These are phyloP conservation scores for Stenogyne calaminthoides DNA, from an alignment of 305 asterid genomes.

Conservation along the genomic window DNA sequence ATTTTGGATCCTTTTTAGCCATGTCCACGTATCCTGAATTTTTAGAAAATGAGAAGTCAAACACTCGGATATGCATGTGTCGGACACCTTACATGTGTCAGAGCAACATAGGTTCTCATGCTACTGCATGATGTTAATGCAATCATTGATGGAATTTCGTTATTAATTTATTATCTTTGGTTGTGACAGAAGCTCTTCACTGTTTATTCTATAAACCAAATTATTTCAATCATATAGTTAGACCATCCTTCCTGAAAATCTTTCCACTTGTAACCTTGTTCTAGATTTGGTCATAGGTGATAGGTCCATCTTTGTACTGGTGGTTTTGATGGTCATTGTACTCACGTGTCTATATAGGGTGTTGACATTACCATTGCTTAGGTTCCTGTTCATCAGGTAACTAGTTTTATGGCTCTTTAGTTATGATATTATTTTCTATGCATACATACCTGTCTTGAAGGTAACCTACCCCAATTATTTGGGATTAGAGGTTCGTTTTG, in stretches of 20 bases:
- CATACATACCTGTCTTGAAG: background rate
- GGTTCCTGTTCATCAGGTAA: constrained; percentile 1
- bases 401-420: background rate
- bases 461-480: too few species aligned
- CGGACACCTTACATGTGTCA: background rate
- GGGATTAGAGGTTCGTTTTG: too few species aligned
- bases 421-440: background rate
- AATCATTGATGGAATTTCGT: background rate
- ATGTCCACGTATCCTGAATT: background rate
- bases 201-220: background rate
- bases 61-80: background rate
- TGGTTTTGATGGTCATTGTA: background rate
- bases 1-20: background rate
- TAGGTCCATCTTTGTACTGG: background rate
- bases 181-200: background rate
- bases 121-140: background rate
- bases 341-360: background rate
- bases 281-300: background rate
- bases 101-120: background rate
- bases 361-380: constrained; percentile 1
- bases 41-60: background rate
- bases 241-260: background rate
- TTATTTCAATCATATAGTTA: background rate
- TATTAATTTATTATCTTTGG: background rate
- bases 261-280: background rate